Base-by-base conservation (phyloP, 83 land plant species). In the Picea abies region DNA sequence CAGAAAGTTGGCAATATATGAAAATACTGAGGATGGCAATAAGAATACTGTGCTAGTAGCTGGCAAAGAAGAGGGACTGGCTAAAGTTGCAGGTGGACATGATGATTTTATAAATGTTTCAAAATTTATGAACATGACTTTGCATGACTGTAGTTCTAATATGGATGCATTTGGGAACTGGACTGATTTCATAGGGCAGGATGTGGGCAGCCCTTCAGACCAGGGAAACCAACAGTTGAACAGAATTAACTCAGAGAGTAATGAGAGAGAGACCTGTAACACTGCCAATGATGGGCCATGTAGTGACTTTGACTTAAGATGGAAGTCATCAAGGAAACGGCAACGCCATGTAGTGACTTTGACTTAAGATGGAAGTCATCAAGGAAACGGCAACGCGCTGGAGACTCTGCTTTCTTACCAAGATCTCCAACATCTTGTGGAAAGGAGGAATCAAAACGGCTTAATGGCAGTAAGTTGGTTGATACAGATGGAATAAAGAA, bases 321-420 rank as follows among this genome's bases (percentile, higher is more conserved):
- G 94, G 94, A 88, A 80, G 22, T 49, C 85, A 20, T 85, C 87
- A 23, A 89, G 79, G 79, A 93, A 93, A 85, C 84, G 94, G 41
- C 83, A 49, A 35, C 84, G 84, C 0, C 44, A 47, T 80, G 88
- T 39, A 56, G 52, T 44, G 17, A 44, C 22, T 75, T 73, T 26
- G 81, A 79, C 71, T 85, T 92, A 83, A 85, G 49, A 56, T 92
- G 94, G 94, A 88, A 80, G 22, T 49, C 85, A 20, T 85, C 87
- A 23, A 89, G 79, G 79, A 93, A 93, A 85, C 84, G 94, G 41
- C 83, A 49, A 35, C 84, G 84, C 0, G 60, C 62, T 0, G 70
- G 84, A 68, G 82, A 66, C 14, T 9, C 69, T 66, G 29, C 60
- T 44, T 3, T 49, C 23, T 22, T 75, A 75, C 22, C 60, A 75